phyloP scores from a whole-genome alignment of 306 rosid species.

The Begonia peltatifolia region DNA sequence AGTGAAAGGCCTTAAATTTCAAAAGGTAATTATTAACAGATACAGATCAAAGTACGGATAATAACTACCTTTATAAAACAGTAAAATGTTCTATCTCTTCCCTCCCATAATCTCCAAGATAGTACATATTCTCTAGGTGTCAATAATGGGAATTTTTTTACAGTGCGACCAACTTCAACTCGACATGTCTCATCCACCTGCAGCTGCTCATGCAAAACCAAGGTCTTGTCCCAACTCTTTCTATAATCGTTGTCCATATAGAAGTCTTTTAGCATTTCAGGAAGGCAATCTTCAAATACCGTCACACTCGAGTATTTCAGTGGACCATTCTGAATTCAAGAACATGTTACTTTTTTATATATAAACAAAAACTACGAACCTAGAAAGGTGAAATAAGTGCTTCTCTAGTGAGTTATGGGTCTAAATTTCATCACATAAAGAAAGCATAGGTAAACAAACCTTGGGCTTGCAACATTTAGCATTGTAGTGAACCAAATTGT shows the following conservation, averaged over 20 bases:
- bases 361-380: too few species aligned
- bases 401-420: too few species aligned
- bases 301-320: slow-evolving; percentile 69
- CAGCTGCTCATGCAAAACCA: slow-evolving; percentile 65
- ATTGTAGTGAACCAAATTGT: slow-evolving; percentile 35
- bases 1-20: too few species aligned
- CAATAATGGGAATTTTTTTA: slow-evolving; percentile 84
- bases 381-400: too few species aligned
- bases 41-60: not conserved
- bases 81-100: slow-evolving; percentile 54
- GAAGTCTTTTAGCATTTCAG: slow-evolving; percentile 71
- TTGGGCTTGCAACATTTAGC: slow-evolving; percentile 80
- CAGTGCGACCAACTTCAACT: slow-evolving; percentile 62
- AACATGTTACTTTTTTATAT: not conserved
- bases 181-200: slow-evolving; percentile 48
- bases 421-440: not conserved
- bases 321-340: slow-evolving; percentile 62
- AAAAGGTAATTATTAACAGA: not conserved
- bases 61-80: slow-evolving; percentile 67
- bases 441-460: slow-evolving; percentile 25
- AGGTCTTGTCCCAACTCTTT: slow-evolving; percentile 80
- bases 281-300: slow-evolving; percentile 50
- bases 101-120: slow-evolving; percentile 95
- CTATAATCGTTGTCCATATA: slow-evolving; percentile 84
- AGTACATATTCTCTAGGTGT: slow-evolving; percentile 80